Evolutionary conservation across 2,329 filamentous ascomycete species (phyloP), one percentile per base, ranked within the genome.

Genomic region (Arthrobotrys musiformis): DNA sequence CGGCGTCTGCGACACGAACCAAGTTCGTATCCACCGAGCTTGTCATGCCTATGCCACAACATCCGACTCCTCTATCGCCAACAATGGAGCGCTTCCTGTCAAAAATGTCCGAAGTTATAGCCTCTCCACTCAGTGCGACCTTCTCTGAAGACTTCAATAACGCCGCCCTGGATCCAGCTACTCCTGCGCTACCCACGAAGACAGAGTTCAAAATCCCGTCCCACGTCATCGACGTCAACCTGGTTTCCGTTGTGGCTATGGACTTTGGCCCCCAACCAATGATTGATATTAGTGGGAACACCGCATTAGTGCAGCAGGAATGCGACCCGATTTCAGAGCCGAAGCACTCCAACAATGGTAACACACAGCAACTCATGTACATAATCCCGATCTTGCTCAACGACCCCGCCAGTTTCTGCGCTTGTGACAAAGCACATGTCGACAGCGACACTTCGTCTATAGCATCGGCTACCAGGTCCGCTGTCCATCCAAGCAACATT

Each of bases 61-160:
- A 78, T 48, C 74, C 74, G 4, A 78, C 74, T 13, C 74, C 74
- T 35, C 54, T 78, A 35, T 78, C 74, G 6, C 73, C 74, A 5
- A 78, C 74, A 17, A 78, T 78, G 74, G 74, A 78, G 30, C 52
- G 74, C 13, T 78, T 78, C 44, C 28, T 78, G 13, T 72, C 74
- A 1, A 68, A 46, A 37, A 78, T 78, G 74, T 73, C 67, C n/a
- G 74, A 78, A 46, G 74, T 78, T 19, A 58, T 78, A 33, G 35
- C 67, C 1, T 73, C 74, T 50, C 74, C 74, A 17, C 37, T 73
- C 8, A 62, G 48, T 48, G 63, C 74, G n/a, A 58, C 63, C 9
- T 78, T 78, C 24, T 68, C 74, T 26, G 68, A 78, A 15, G 62
- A 70, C 37, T 40, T 56, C 24, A 19, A 33, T 4, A 61, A 35